These are phyloP conservation scores for Lodderomyces pseudojiufengensis DNA, from an alignment of 1,139 yeast species.

Conservation along the genomic window DNA sequence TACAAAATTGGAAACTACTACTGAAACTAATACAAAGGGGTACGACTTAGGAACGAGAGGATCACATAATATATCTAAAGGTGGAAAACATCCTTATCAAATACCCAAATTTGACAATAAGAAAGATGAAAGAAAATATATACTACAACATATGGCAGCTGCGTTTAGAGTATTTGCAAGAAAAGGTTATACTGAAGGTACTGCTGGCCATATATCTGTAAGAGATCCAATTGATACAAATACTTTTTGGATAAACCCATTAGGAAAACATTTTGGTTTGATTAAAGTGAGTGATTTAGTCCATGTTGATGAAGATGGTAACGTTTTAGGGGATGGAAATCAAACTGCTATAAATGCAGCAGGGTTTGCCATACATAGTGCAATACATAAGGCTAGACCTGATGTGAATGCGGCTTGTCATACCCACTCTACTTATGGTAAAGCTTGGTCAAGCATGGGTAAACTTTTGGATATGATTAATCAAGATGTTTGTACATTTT, in stretches of 20 bases:
- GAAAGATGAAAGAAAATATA: conserved; percentile 55
- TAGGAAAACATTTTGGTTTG: conserved; percentile 68
- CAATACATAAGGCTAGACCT: conserved; percentile 72
- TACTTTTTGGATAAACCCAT: conserved; percentile 77
- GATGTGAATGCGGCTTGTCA: conserved; percentile 83
- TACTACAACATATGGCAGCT: conserved; percentile 74
- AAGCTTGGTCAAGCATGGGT: conserved; percentile 72
- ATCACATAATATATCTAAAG: conserved; percentile 48
- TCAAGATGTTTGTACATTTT: conserved; percentile 71
- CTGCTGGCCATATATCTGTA: conserved; percentile 78
- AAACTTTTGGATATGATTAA: conserved; percentile 72
- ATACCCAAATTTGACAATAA: conserved; percentile 52
- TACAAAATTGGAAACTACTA: conserved; percentile 11
- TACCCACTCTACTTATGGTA: conserved; percentile 71
- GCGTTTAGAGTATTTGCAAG: conserved; percentile 78
- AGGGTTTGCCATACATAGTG: conserved; percentile 78
- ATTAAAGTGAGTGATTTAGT: conserved; percentile 73
- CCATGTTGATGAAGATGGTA: conserved; percentile 69
- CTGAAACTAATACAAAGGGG: conserved; percentile 40
- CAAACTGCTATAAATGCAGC: conserved; percentile 70
- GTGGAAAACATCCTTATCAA: conserved; percentile 45
- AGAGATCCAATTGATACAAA: conserved; percentile 70
- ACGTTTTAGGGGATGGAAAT: conserved; percentile 62
- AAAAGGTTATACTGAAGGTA: conserved; percentile 69
- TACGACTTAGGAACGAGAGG: conserved; percentile 44